Evolutionary conservation across 139 green algal species (phyloP).

Genomic region (Zygnema cylindricum): DNA sequence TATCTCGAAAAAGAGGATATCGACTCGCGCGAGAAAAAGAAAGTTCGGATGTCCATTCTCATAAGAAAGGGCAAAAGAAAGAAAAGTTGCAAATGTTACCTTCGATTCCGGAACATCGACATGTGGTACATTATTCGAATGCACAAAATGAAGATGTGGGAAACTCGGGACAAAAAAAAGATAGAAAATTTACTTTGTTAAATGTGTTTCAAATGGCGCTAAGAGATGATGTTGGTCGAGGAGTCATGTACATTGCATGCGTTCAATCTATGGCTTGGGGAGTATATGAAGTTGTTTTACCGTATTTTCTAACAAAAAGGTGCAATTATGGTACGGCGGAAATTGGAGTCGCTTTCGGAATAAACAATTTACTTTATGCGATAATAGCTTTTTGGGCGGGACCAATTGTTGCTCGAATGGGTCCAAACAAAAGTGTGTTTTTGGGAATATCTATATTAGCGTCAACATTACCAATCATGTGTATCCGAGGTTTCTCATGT

Average conservation of each 20-base stretch:
- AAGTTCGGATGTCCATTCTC: background rate
- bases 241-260: background rate
- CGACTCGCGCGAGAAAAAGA: background rate
- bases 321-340: background rate
- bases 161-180: background rate
- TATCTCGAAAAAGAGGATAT: background rate
- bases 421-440: background rate
- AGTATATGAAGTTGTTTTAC: background rate
- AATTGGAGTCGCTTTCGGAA: background rate
- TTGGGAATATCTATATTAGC: background rate
- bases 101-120: background rate
- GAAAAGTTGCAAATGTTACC: background rate
- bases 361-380: background rate
- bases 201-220: background rate
- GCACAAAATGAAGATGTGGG: background rate
- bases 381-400: background rate
- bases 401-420: background rate
- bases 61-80: background rate
- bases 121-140: too few relatives aligned
- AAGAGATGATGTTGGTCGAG: background rate
- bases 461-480: background rate
- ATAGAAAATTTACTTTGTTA: background rate
- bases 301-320: background rate
- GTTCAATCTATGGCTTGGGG: background rate
- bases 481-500: background rate